These are phyloP conservation scores for Emergomyces pasteurianus DNA, from an alignment of 2,329 filamentous ascomycete genomes.

Conservation along the genomic window DNA sequence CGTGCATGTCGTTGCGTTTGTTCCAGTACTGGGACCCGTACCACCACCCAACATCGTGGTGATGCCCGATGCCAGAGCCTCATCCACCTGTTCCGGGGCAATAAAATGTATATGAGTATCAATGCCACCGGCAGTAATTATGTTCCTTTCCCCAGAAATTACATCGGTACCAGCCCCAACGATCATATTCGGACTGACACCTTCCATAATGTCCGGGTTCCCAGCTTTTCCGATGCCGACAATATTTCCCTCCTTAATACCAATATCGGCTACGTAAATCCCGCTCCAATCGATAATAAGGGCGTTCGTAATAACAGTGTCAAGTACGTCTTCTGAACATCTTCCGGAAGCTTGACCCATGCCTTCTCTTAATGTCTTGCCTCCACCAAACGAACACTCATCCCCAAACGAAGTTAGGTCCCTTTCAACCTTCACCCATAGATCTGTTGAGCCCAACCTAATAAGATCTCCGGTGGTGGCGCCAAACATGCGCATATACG, in stretches of 20 bases:
- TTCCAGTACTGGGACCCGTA: constrained; percentile 83
- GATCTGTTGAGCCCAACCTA: constrained; percentile 66
- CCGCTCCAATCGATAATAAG: constrained; percentile 83
- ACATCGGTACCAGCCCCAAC: constrained; percentile 86
- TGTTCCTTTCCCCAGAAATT: constrained; percentile 78
- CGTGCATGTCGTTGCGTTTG: constrained; percentile 86
- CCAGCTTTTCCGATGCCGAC: constrained; percentile 87
- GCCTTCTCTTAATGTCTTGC: constrained; percentile 84
- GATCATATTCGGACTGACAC: constrained; percentile 64
- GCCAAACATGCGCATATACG: constrained; percentile 83
- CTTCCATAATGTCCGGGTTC: constrained; percentile 95
- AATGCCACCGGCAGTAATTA: constrained; percentile 79
- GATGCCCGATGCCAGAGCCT: constrained; percentile 72
- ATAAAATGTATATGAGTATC: constrained; percentile 92
- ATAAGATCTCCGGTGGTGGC: constrained; percentile 83
- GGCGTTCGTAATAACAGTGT: constrained; percentile 81
- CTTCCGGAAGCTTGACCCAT: constrained; percentile 87
- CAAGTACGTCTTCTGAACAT: constrained; percentile 58
- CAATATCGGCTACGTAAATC: constrained; percentile 95
- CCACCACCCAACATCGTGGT: constrained; percentile 87
- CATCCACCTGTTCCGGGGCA: constrained; percentile 80
- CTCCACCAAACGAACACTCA: constrained; percentile 89
- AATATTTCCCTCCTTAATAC: constrained; percentile 77
- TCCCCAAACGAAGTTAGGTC: constrained; percentile 80
- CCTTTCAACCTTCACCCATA: constrained; percentile 84